Evolutionary conservation across 768 basidiomycete genomes (phyloP).

Genomic region (Lentinula edodes): DNA sequence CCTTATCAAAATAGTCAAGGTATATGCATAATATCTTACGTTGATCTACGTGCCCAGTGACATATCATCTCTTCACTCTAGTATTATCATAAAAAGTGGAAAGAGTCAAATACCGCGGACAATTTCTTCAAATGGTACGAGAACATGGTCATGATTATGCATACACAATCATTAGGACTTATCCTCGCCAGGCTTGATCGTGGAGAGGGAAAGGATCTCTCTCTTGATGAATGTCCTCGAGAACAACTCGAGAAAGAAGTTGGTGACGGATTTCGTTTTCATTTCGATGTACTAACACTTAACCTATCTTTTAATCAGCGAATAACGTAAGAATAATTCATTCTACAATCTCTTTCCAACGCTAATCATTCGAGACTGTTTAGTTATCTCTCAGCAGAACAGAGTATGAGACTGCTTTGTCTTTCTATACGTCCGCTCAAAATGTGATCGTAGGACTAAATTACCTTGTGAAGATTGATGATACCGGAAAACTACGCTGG

Average conservation of each 20-base stretch:
- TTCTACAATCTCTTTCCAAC: neutral
- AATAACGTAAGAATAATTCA: neutral
- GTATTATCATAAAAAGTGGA: conserved; percentile 60
- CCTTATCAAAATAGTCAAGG: conserved; percentile 34
- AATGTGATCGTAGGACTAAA: conserved; percentile 39
- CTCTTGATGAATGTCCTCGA: conserved; percentile 53
- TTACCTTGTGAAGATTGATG: conserved; percentile 55
- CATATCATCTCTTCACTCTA: conserved; percentile 20
- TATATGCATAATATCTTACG: conserved; percentile 8
- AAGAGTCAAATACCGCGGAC: conserved; percentile 50
- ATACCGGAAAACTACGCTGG: conserved; percentile 51
- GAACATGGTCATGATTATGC: neutral
- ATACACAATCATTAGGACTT: neutral
- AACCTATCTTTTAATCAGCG: neutral
- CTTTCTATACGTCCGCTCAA: neutral
- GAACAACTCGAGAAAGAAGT: conserved; percentile 58
- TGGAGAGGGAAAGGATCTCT: conserved; percentile 51
- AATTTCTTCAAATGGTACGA: conserved; percentile 61
- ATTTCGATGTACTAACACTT: neutral
- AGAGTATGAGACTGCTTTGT: conserved; percentile 29
- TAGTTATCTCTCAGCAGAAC: conserved; percentile 55
- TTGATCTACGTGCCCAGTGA: no score
- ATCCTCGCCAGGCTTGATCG: conserved; percentile 50
- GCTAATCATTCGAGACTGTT: no score
- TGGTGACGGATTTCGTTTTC: conserved; percentile 2